Evolutionary conservation across 2,329 filamentous ascomycete species (phyloP), one percentile per base, ranked within the genome.

Genomic region (Cadophora malorum): DNA sequence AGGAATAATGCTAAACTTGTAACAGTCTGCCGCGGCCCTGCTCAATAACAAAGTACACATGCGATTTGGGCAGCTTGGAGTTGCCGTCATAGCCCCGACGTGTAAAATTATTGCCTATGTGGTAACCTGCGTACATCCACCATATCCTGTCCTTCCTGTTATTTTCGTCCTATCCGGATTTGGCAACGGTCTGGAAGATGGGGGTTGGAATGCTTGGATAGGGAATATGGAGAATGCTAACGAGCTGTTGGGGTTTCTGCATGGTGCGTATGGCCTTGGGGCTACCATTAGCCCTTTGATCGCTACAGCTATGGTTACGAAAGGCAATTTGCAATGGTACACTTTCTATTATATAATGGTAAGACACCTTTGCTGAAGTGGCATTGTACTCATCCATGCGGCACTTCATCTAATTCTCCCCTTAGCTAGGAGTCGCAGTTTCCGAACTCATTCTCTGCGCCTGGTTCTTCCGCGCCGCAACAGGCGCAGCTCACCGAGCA

Each of bases 331-430:
- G 62, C 81, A 82, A 0, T 96, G 92, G 92, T 93, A 89, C 73
- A 82, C 81, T 21, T 94, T 90, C 78, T 94, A 92, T 79, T 93
- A 93, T 75, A 80, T 93, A 66, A 91, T 94, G 88, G 87, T 91
- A 74, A 70, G 83, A 5, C 4, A 3, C 10, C 4, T 10, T 10
- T 45, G 9, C 21, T 25, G 5, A 19, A 1, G 4, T 19, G 16
- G 21, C 16, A 3, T 38, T 8, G 21, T 76, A 3, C 31, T 55
- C 2, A 16, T 28, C 1, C 28, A 3, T 41, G 1, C 14, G 12
- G 21, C 1, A 41, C 3, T 12, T 14, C 16, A 12, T 52, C 10
- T 28, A 9, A 55, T 10, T 16, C 9, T 25, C 33, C 3, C 25
- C 50, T 41, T 12, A 31, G 49, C n/a, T 91, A 52, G 87, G 80